A percentile compares a stretch with the other conserved stretches of the same genome.
phyloP scores from a whole-genome alignment of 169 alveolate genomes.

The Amoebophrya sp. region DNA sequence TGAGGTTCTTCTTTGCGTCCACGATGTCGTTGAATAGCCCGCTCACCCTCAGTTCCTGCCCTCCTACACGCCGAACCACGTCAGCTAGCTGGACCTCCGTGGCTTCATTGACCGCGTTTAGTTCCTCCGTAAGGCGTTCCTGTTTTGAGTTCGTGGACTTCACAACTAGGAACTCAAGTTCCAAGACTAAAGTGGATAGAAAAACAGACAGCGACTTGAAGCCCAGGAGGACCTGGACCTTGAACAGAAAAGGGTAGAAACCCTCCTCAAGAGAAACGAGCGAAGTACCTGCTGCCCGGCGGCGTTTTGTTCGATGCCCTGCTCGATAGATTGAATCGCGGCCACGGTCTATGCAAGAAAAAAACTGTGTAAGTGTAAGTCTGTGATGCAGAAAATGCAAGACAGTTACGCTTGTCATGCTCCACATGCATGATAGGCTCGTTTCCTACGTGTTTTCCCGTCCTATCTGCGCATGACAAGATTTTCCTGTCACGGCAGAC shows the following conservation, averaged over 20 bases:
- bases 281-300: not conserved
- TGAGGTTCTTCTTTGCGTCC: not conserved
- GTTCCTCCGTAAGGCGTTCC: not conserved
- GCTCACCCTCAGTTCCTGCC: not conserved
- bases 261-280: not conserved
- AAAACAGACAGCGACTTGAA: not conserved
- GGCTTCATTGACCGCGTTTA: not conserved
- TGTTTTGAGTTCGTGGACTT: not conserved
- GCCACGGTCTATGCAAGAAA: too few relatives aligned
- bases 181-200: not conserved
- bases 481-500: too few relatives aligned
- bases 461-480: too few relatives aligned
- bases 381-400: too few relatives aligned
- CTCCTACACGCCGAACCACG: not conserved
- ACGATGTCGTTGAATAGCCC: not conserved
- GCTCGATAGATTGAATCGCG: not conserved
- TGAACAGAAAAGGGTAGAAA: not conserved
- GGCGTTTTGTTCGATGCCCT: not conserved
- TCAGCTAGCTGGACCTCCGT: constrained; percentile 1
- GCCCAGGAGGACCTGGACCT: not conserved
- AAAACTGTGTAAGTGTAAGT: too few relatives aligned
- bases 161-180: not conserved
- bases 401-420: too few relatives aligned
- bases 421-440: too few relatives aligned
- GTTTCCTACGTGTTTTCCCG: too few relatives aligned